Percentiles rank a stretch among this genome's conserved stretches.
These are phyloP conservation scores for Colletotrichum sp. DNA, from an alignment of 2,329 filamentous ascomycete species.

Conservation along the genomic window DNA sequence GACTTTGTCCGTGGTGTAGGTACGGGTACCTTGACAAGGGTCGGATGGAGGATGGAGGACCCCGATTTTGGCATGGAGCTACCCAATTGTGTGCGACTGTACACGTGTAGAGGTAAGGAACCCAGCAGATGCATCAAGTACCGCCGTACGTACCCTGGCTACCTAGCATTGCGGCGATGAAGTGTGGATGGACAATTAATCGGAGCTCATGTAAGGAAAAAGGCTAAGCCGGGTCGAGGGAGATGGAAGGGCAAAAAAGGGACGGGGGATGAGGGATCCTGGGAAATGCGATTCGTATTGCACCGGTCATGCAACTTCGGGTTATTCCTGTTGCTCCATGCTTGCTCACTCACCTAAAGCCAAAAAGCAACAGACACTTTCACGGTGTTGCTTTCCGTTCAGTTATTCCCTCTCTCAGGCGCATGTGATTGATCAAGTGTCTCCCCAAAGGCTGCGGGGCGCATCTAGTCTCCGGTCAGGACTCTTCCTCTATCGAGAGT, in stretches of 20 bases:
- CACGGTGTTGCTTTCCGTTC: background rate
- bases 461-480: no score
- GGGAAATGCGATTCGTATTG: background rate
- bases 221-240: background rate
- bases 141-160: background rate
- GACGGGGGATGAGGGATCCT: background rate
- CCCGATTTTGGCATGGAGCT: constrained; percentile 1
- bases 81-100: background rate
- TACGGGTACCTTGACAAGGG: background rate
- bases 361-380: background rate
- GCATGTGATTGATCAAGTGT: constrained; percentile 1
- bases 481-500: no score
- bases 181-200: background rate
- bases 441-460: no score
- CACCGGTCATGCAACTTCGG: background rate
- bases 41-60: background rate
- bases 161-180: background rate
- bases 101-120: background rate
- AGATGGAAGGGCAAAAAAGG: background rate
- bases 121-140: background rate
- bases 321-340: background rate
- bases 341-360: background rate
- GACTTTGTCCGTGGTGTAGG: background rate
- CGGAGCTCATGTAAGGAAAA: background rate
- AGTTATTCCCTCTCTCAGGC: background rate